Conservation (phyloP, 1,139 yeast species). For the Yamadazyma dendronema region DNA sequence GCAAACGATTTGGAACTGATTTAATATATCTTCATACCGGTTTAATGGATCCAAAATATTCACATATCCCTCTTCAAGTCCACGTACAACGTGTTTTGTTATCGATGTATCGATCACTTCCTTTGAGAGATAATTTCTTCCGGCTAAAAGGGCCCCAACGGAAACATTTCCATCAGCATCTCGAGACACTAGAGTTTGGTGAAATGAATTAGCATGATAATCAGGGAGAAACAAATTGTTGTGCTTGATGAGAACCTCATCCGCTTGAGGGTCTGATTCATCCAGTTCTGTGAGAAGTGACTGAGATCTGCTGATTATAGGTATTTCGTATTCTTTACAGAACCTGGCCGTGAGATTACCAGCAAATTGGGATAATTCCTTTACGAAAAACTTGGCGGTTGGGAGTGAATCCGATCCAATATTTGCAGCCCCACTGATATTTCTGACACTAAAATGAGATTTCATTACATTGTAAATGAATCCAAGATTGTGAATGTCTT, state of each 20-base stretch:
- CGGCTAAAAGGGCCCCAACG: slow-evolving; percentile 31
- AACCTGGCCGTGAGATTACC: slow-evolving; percentile 26
- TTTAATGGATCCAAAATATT: slow-evolving; percentile 21
- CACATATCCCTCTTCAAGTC: slow-evolving; percentile 31
- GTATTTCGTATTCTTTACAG: slow-evolving; percentile 25
- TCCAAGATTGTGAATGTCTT: slow-evolving; percentile 34
- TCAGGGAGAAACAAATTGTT: slow-evolving; percentile 37
- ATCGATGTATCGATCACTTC: slow-evolving; percentile 12
- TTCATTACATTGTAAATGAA: slow-evolving; percentile 31
- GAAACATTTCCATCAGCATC: slow-evolving; percentile 38
- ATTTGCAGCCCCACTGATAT: slow-evolving; percentile 29
- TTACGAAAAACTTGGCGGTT: slow-evolving; percentile 20
- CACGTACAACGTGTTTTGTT: slow-evolving; percentile 21
- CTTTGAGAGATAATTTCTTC: slow-evolving; percentile 28
- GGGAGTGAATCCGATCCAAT: slow-evolving; percentile 1
- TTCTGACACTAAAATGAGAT: slow-evolving; percentile 32
- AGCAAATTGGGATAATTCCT: slow-evolving; percentile 27
- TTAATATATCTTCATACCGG: slow-evolving; percentile 28
- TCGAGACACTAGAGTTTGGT: slow-evolving; percentile 36
- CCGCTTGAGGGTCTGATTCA: slow-evolving; percentile 15
- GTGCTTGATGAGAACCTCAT: slow-evolving; percentile 35
- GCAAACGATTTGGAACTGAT: slow-evolving; percentile 40
- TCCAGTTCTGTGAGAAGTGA: slow-evolving; percentile 9
- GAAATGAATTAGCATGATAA: slow-evolving; percentile 32
- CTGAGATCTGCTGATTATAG: slow-evolving; percentile 25